Conservation (phyloP, 331 rosid species). For the Malus hybrid region DNA sequence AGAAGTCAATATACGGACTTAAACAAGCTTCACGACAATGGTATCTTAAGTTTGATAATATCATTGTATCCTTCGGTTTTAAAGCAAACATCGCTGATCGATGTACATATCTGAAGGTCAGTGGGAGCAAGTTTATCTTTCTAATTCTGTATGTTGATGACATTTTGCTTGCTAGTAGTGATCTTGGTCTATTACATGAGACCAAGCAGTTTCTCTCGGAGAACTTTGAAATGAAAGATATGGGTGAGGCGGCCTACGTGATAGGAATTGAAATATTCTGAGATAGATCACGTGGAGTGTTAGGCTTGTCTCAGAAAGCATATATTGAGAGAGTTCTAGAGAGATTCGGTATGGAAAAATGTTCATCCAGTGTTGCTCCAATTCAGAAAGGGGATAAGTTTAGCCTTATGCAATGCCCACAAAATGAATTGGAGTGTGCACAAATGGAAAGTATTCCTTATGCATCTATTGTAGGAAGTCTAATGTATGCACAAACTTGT, state of each 20-base stretch:
- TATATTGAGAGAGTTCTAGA: not conserved
- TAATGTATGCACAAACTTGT: not conserved
- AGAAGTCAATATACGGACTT: too few species aligned
- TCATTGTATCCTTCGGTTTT: too few species aligned
- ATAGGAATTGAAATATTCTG: not conserved
- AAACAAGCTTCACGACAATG: too few species aligned
- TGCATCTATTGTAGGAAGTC: not conserved
- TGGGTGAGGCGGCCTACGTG: not conserved
- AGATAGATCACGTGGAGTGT: not conserved
- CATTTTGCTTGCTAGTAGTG: not conserved
- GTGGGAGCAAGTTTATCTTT: too few species aligned
- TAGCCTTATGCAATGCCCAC: not conserved
- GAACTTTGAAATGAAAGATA: not conserved
- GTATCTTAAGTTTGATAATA: too few species aligned
- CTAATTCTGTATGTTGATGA: not conserved
- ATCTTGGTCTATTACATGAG: not conserved
- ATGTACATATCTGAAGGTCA: too few species aligned
- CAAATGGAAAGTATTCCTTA: not conserved
- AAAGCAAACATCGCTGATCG: too few species aligned
- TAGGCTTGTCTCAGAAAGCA: not conserved
- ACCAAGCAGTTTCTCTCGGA: not conserved
- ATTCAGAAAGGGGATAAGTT: not conserved
- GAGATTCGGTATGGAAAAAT: not conserved
- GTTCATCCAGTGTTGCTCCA: too few species aligned
- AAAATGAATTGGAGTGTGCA: not conserved